A percentile compares a stretch with the other conserved stretches of the same genome.
Conservation (phyloP, 192 early-diverging fungal genomes). For the Coemansia guatemalensis region DNA sequence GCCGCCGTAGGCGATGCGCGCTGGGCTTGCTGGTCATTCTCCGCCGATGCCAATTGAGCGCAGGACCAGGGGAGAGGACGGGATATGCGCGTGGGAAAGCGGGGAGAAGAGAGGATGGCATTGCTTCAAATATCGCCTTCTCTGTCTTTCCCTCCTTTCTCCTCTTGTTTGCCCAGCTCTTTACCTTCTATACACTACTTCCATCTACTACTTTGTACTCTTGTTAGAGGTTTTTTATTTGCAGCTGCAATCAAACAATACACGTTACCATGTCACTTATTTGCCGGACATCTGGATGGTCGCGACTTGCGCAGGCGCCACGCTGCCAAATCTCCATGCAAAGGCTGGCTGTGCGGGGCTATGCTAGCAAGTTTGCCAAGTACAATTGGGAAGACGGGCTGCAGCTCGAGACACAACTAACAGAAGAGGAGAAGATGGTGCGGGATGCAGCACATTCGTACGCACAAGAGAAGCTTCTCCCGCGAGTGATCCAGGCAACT, state of each 20-base stretch:
- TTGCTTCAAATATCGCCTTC: background rate
- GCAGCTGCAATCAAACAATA: background rate
- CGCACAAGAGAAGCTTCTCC: constrained; percentile 85
- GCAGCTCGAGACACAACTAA: constrained; percentile 78
- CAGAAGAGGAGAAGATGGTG: constrained; percentile 85
- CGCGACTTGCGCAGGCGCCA: background rate
- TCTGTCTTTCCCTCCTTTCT: background rate
- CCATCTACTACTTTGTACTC: background rate
- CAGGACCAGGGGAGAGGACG: constrained; percentile 12
- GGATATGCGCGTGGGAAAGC: background rate
- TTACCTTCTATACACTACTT: background rate
- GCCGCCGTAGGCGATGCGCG: background rate
- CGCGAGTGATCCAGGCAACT: constrained; percentile 81
- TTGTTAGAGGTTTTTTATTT: background rate
- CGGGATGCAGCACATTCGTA: constrained; percentile 85
- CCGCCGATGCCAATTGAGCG: too few species aligned
- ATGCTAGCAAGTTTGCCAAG: constrained; percentile 58
- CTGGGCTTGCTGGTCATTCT: background rate
- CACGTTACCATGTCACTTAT: background rate
- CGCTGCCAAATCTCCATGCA: background rate
- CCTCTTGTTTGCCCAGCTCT: too few species aligned
- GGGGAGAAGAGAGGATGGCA: background rate
- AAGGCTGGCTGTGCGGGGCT: constrained; percentile 16
- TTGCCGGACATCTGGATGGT: background rate
- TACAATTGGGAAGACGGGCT: constrained; percentile 88